These are phyloP conservation scores for Phytophthora meadii DNA, from an alignment of 352 stramenopile species.

Conservation along the genomic window DNA sequence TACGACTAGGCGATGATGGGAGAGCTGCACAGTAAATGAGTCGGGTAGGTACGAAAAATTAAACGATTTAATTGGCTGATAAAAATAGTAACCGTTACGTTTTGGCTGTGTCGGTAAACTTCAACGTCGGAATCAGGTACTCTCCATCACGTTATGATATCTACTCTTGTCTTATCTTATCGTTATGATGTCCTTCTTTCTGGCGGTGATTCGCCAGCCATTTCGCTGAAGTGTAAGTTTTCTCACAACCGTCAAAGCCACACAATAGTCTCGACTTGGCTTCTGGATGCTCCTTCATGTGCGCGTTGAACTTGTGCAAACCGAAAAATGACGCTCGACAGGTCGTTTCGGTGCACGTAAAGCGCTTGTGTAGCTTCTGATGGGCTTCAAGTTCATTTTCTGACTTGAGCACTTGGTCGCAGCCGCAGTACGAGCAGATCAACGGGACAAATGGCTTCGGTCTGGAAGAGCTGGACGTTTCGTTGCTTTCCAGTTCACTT, in stretches of 20 bases:
- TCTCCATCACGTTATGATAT: background rate
- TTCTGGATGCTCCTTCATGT: slow-evolving; percentile 22
- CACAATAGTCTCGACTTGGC: slow-evolving; percentile 30
- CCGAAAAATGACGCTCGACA: slow-evolving; percentile 46
- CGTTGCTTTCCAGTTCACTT: slow-evolving; percentile 2
- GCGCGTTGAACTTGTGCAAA: slow-evolving; percentile 36
- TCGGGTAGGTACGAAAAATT: background rate
- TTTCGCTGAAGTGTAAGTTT: slow-evolving; percentile 53
- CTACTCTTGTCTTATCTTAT: background rate
- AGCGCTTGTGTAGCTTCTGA: slow-evolving; percentile 29
- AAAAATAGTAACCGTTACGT: slow-evolving; percentile 1
- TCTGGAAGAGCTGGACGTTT: background rate
- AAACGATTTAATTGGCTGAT: background rate
- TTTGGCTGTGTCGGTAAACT: slow-evolving; percentile 10
- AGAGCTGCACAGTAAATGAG: slow-evolving; percentile 9
- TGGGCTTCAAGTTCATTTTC: slow-evolving; percentile 32
- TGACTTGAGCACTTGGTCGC: slow-evolving; percentile 41
- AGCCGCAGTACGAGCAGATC: slow-evolving; percentile 50
- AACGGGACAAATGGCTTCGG: slow-evolving; percentile 30
- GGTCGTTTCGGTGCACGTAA: slow-evolving; percentile 30
- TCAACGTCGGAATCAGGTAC: background rate
- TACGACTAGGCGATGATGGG: slow-evolving; percentile 24
- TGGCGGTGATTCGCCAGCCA: slow-evolving; percentile 43
- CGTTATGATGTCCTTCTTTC: slow-evolving; percentile 19
- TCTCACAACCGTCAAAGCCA: slow-evolving; percentile 35